Conservation (phyloP, 352 stramenopile species). For the Phytophthora chlamydospora region DNA sequence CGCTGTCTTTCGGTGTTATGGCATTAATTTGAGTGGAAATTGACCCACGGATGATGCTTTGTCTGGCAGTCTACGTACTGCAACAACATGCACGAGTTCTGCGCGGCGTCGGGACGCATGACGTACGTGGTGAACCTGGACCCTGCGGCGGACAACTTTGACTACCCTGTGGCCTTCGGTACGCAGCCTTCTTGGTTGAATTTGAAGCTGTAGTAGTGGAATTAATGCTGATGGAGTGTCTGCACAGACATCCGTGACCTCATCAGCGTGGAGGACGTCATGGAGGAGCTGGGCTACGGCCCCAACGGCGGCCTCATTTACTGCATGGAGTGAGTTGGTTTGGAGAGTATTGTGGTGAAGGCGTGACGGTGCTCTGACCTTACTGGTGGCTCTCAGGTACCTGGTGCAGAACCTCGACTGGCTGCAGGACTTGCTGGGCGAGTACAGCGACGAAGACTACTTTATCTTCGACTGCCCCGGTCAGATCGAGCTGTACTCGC, state of each 20-base stretch:
- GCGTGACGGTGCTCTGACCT: conserved; percentile 8
- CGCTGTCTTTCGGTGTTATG: conserved; percentile 1
- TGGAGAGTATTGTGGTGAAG: conserved; percentile 21
- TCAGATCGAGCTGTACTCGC: conserved; percentile 93
- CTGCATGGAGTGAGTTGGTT: conserved; percentile 96
- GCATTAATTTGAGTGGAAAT: conserved; percentile 17
- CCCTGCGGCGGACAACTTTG: conserved; percentile 92
- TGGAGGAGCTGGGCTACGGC: conserved; percentile 97
- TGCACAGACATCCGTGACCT: conserved; percentile 93
- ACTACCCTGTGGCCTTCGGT: conserved; percentile 91
- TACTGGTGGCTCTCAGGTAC: conserved; percentile 51
- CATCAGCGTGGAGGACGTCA: conserved; percentile 97
- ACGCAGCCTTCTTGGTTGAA: conserved; percentile 28
- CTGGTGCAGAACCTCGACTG: conserved; percentile 95
- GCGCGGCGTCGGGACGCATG: conserved; percentile 80
- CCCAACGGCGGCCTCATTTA: conserved; percentile 99
- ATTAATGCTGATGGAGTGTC: conserved; percentile 13
- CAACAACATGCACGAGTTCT: conserved; percentile 94
- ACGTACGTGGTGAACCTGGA: conserved; percentile 98
- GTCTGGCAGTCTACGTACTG: conserved; percentile 89
- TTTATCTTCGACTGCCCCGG: conserved; percentile 99
- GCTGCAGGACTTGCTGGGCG: conserved; percentile 92
- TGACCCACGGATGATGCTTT: conserved; percentile 15
- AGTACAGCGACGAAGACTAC: conserved; percentile 95
- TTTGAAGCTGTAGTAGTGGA: conserved; percentile 7